These are phyloP conservation scores for Rhododendron griersonianum DNA, from an alignment of 148 eudicot genomes.

Conservation along the genomic window DNA sequence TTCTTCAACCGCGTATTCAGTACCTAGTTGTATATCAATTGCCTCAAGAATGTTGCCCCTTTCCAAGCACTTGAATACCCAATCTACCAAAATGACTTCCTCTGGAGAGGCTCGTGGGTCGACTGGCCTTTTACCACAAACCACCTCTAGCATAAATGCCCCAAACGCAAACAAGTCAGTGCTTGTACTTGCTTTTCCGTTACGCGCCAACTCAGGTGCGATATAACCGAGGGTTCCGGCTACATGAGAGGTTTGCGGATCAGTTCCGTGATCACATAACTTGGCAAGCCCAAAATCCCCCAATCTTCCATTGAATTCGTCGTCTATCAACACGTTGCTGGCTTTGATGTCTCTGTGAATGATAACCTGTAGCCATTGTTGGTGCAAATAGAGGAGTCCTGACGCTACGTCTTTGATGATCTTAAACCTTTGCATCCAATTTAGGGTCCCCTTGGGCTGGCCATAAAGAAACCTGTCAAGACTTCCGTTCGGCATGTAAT, in stretches of 20 bases:
- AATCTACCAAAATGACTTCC: not conserved
- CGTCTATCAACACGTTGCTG: not conserved
- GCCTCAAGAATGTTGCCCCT: slow-evolving; percentile 1
- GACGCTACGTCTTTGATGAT: slow-evolving; percentile 5
- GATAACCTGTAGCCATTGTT: not conserved
- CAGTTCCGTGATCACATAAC: not conserved
- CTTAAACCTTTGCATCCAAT: not conserved
- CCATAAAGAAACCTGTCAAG: not conserved
- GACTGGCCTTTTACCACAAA: slow-evolving; percentile 2
- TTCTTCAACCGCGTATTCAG: not conserved
- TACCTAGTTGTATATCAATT: not conserved
- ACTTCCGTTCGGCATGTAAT: not conserved
- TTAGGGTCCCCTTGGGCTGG: not conserved
- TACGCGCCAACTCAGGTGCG: not conserved
- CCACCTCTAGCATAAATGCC: slow-evolving; percentile 9
- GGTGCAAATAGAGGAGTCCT: not conserved
- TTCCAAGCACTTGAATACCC: not conserved
- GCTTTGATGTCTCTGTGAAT: slow-evolving; percentile 11
- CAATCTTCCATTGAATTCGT: not conserved
- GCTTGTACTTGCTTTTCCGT: slow-evolving; percentile 3
- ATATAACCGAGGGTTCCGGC: not conserved
- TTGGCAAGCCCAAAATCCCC: slow-evolving; percentile 11
- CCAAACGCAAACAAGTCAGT: slow-evolving; percentile 1
- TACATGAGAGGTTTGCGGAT: slow-evolving; percentile 3
- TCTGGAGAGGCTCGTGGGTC: not conserved